Percentiles rank a stretch among this genome's conserved stretches.
phyloP scores from a whole-genome alignment of 2,329 filamentous ascomycete genomes.

The Cytospora piceae region DNA sequence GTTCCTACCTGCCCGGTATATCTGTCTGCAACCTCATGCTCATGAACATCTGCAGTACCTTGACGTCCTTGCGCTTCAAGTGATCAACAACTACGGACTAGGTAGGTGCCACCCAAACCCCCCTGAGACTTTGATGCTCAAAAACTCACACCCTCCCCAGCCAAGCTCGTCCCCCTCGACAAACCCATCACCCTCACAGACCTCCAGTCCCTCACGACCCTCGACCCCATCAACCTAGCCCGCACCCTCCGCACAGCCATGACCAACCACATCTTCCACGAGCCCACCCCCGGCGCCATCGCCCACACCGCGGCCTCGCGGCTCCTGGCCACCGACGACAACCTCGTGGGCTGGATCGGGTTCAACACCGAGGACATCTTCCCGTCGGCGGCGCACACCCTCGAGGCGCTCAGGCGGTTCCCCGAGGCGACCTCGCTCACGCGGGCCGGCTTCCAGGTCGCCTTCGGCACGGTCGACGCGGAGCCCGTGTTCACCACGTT shows the following conservation, averaged over 20 bases:
- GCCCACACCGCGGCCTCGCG: slow-evolving; percentile 60
- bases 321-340: slow-evolving; percentile 51
- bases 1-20: slow-evolving; percentile 32
- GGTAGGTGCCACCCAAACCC: slow-evolving; percentile 42
- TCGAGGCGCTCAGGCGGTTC: slow-evolving; percentile 48
- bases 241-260: slow-evolving; percentile 60
- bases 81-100: slow-evolving; percentile 55
- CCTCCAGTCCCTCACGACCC: slow-evolving; percentile 48
- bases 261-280: slow-evolving; percentile 59
- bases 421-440: slow-evolving; percentile 54
- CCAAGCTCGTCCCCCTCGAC: slow-evolving; percentile 54
- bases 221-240: slow-evolving; percentile 55
- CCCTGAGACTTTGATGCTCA: background rate
- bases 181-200: slow-evolving; percentile 50
- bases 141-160: slow-evolving; percentile 36
- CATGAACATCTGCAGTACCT: slow-evolving; percentile 45
- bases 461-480: slow-evolving; percentile 52
- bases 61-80: slow-evolving; percentile 53
- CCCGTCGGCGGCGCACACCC: slow-evolving; percentile 51
- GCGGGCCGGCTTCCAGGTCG: slow-evolving; percentile 55
- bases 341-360: slow-evolving; percentile 57
- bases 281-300: slow-evolving; percentile 53
- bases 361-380: slow-evolving; percentile 60
- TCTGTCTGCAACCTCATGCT: background rate
- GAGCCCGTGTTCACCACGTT: slow-evolving; percentile 60